Base-by-base conservation (phyloP, 331 rosid genomes). In the Acacia concinna region DNA sequence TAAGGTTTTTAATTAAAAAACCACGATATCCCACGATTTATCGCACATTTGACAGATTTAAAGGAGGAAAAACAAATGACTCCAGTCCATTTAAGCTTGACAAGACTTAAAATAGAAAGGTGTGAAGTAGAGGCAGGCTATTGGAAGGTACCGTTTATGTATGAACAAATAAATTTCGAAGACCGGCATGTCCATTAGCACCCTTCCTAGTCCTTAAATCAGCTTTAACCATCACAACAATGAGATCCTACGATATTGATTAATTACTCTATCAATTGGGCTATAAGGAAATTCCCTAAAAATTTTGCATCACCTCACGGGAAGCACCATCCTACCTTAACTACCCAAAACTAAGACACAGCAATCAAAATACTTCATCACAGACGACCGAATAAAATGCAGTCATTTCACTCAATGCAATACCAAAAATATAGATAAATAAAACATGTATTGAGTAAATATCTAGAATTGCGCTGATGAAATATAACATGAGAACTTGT, bases 381-480 rank as follows among this genome's bases (percentile, higher is more conserved):
- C 11, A 44, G 23, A 12, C 18, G 57, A 35, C 8, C 6, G 37
- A 64, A 67, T 41, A 10, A 65, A 76, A 32, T 34, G 9, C 12
- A 67, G 68, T 18, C 66, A 32, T 13, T 34, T 25, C 68, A 52
- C 73, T 41, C 57, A 43, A 78, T 31, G 32, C 64, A 47, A 44
- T 31, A 20, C 20, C 64, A 52, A 21, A 31, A 62, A 17, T 76
- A 51, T 71, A 35, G 15, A 70, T 68, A 70, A 78, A 70, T 51
- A 69, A 78, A 62, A 28, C 76, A 62, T 40, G 60, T 18, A 73
- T 31, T 37, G 13, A 68, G 81, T 5, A 41, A 41, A 54, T 37
- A 54, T 75, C 67, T 57, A 70, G 8, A 80, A 83, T 63, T 71
- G 7, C 14, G 37, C 25, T 9, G 18, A 75, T 3, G 43, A 47